A percentile compares a stretch with the other conserved stretches of the same genome.
phyloP scores from a whole-genome alignment of 1,139 yeast genomes.

The Geotrichum klebahnii region DNA sequence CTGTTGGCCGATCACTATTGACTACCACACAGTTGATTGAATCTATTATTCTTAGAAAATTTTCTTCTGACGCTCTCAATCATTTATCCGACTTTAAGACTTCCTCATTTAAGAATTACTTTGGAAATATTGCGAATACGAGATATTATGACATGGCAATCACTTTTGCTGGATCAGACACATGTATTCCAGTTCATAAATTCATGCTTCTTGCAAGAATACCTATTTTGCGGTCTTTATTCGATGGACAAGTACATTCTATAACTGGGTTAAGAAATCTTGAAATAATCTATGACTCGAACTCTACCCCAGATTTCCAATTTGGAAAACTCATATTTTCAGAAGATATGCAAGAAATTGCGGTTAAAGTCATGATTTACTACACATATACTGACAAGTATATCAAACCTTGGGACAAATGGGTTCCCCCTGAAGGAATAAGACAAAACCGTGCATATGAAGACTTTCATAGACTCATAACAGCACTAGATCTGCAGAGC shows the following conservation, averaged over 20 bases:
- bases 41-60: background rate
- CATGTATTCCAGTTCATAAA: slow-evolving; percentile 31
- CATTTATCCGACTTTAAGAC: slow-evolving; percentile 23
- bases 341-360: slow-evolving; percentile 27
- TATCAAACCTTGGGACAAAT: slow-evolving; percentile 38
- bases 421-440: slow-evolving; percentile 15
- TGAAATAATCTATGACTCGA: slow-evolving; percentile 9
- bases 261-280: slow-evolving; percentile 14
- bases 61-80: slow-evolving; percentile 13
- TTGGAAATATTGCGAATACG: background rate
- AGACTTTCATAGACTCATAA: slow-evolving; percentile 16
- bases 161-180: slow-evolving; percentile 19
- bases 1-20: slow-evolving; percentile 13
- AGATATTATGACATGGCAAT: slow-evolving; percentile 28
- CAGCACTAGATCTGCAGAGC: slow-evolving; percentile 4
- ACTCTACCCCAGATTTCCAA: background rate
- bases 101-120: background rate
- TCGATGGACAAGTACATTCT: slow-evolving; percentile 12
- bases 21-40: slow-evolving; percentile 6
- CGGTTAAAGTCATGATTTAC: slow-evolving; percentile 42
- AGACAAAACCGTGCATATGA: slow-evolving; percentile 15
- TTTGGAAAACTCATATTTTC: slow-evolving; percentile 16
- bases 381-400: slow-evolving; percentile 48
- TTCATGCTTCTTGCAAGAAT: slow-evolving; percentile 27
- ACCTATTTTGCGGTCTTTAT: slow-evolving; percentile 19